A percentile compares a stretch with the other conserved stretches of the same genome.
Evolutionary conservation across 1,139 yeast species (phyloP).

Genomic region (Taiozyma sp.): DNA sequence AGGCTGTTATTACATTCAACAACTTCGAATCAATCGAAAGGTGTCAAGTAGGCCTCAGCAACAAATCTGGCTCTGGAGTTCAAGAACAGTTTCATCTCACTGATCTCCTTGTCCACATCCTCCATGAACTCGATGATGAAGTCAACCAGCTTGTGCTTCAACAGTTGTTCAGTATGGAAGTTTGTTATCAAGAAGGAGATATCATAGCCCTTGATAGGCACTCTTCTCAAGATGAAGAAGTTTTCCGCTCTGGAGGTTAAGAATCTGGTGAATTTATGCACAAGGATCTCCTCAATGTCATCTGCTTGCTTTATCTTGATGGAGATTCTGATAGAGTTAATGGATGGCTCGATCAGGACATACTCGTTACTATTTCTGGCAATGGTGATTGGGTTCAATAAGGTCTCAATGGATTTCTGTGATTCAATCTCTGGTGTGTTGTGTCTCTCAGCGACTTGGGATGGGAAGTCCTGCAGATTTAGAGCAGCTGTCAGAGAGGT

Average conservation of each 20-base stretch:
- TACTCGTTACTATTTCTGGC: slow-evolving; percentile 93
- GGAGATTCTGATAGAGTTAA: slow-evolving; percentile 84
- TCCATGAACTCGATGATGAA: slow-evolving; percentile 98
- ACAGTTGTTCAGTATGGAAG: slow-evolving; percentile 92
- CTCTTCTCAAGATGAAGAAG: slow-evolving; percentile 85
- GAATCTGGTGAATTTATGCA: slow-evolving; percentile 89
- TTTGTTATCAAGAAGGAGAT: slow-evolving; percentile 91
- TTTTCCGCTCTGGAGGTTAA: slow-evolving; percentile 94
- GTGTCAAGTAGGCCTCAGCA: slow-evolving; percentile 88
- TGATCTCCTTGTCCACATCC: slow-evolving; percentile 96
- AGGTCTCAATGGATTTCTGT: slow-evolving; percentile 66
- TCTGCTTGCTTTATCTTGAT: slow-evolving; percentile 95
- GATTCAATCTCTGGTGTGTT: slow-evolving; percentile 96
- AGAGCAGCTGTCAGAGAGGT: slow-evolving; percentile 93
- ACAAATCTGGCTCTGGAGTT: slow-evolving; percentile 98
- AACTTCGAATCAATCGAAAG: slow-evolving; percentile 43
- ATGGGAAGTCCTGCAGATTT: slow-evolving; percentile 89
- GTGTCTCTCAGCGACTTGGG: slow-evolving; percentile 94
- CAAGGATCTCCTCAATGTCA: slow-evolving; percentile 91
- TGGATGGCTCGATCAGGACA: slow-evolving; percentile 89
- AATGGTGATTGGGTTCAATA: slow-evolving; percentile 84
- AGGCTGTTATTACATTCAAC: background rate
- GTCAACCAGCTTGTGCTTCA: slow-evolving; percentile 91
- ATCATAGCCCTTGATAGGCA: slow-evolving; percentile 87
- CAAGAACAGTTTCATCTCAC: slow-evolving; percentile 95